Conservation (phyloP, 2,329 filamentous ascomycete species). For the Passalora sequoiae region DNA sequence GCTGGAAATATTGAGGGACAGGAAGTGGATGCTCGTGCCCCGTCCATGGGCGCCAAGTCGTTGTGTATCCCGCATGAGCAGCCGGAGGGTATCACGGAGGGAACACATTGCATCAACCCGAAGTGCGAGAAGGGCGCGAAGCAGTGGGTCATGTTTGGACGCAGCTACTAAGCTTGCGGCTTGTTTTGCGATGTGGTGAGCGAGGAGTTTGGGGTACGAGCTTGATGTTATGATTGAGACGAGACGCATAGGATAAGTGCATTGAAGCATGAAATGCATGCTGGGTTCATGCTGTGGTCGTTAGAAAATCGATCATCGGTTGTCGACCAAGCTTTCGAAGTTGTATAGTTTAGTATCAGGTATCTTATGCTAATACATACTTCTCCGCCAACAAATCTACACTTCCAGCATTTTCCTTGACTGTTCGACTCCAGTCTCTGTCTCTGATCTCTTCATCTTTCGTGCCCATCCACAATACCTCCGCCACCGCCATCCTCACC, state of each 20-base stretch:
- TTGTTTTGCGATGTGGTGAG: not conserved
- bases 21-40: slow-evolving; percentile 65
- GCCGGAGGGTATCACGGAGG: slow-evolving; percentile 66
- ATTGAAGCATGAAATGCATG: no score
- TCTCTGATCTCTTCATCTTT: slow-evolving; percentile 28
- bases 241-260: not conserved
- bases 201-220: slow-evolving; percentile 3
- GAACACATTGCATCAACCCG: slow-evolving; percentile 88
- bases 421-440: slow-evolving; percentile 22
- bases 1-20: slow-evolving; percentile 64
- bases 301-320: no score
- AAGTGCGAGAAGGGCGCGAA: slow-evolving; percentile 72
- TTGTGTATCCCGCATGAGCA: slow-evolving; percentile 80
- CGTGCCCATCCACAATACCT: slow-evolving; percentile 38
- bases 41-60: slow-evolving; percentile 71
- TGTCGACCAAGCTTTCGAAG: no score
- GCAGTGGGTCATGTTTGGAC: slow-evolving; percentile 88
- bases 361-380: no score
- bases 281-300: no score
- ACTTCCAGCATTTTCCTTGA: slow-evolving; percentile 13
- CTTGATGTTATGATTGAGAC: not conserved
- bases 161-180: slow-evolving; percentile 37
- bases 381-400: no score
- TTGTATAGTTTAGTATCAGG: no score
- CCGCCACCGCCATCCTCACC: slow-evolving; percentile 49